A percentile compares a stretch with the other conserved stretches of the same genome.
Conservation (phyloP, 164 flowering plant genomes). For the Tetrastigma voinierianum region DNA sequence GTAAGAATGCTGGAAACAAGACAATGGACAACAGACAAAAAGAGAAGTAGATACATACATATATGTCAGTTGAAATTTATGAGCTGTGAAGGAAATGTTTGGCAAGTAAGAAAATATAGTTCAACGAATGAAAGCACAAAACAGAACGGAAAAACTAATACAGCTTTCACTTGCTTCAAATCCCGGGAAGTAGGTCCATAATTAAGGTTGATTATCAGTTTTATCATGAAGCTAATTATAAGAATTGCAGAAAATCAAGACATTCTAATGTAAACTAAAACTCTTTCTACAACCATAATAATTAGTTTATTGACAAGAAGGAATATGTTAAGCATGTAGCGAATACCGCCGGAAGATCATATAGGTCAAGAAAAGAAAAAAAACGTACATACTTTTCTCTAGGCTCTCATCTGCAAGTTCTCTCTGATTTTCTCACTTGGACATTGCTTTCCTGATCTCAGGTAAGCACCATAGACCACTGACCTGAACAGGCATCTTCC, state of each 20-base stretch:
- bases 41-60: background rate
- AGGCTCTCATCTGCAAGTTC: slow-evolving; percentile 78
- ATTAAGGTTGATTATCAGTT: background rate
- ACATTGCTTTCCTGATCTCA: slow-evolving; percentile 58
- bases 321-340: background rate
- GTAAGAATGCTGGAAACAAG: slow-evolving; percentile 3
- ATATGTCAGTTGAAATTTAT: background rate
- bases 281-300: background rate
- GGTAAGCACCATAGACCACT: slow-evolving; percentile 68
- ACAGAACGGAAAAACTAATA: background rate
- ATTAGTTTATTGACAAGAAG: too few relatives aligned
- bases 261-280: background rate
- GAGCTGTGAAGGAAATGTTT: background rate
- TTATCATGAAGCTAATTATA: background rate
- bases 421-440: slow-evolving; percentile 63
- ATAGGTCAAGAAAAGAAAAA: background rate
- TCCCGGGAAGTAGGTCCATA: background rate
- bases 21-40: background rate
- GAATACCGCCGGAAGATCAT: background rate
- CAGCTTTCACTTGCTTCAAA: background rate
- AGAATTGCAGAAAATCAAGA: background rate
- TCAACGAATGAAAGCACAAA: background rate
- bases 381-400: slow-evolving; percentile 44
- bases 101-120: background rate
- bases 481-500: slow-evolving; percentile 86